phyloP scores from a whole-genome alignment of 1,284 basidiomycete species.

The Wallemia mellicola region DNA sequence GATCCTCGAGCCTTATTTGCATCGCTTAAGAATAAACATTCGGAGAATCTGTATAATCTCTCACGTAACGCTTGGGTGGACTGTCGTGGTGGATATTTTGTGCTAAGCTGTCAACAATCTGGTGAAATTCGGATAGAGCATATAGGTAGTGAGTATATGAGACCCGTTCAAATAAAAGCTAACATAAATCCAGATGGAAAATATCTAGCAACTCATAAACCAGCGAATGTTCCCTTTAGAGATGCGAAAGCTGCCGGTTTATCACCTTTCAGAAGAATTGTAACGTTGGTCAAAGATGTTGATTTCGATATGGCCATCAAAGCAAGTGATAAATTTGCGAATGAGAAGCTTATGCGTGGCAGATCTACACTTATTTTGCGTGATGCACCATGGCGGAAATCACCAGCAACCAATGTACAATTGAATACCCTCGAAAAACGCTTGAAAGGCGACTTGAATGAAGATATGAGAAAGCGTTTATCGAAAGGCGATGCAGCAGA shows the following conservation, averaged over 20 bases:
- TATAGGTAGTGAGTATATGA: too few species aligned
- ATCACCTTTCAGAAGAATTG: constrained; percentile 6
- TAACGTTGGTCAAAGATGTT: constrained; percentile 22
- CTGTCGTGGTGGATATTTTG: constrained; percentile 39
- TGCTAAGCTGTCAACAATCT: constrained; percentile 44
- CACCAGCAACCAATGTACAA: constrained; percentile 35
- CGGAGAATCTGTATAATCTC: constrained; percentile 25
- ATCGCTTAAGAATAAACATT: constrained; percentile 22
- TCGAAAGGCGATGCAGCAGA: constrained; percentile 49
- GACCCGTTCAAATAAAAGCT: too few species aligned
- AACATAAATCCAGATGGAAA: too few species aligned
- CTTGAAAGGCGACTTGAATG: constrained; percentile 12
- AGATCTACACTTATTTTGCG: constrained; percentile 24
- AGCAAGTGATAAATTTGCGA: constrained; percentile 36
- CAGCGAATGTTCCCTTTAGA: constrained; percentile 6
- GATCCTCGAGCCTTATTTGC: constrained; percentile 28
- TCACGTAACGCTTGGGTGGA: constrained; percentile 41
- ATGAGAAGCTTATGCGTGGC: constrained; percentile 19
- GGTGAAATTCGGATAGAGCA: constrained; percentile 42
- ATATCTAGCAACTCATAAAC: constrained; percentile 8
- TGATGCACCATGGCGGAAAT: constrained; percentile 38
- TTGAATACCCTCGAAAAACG: constrained; percentile 30
- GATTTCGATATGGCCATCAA: constrained; percentile 28
- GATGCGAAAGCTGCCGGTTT: constrained; percentile 2
- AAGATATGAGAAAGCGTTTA: constrained; percentile 14